Evolutionary conservation across 768 basidiomycete genomes (phyloP).

Genomic region (Mycena galericulata): DNA sequence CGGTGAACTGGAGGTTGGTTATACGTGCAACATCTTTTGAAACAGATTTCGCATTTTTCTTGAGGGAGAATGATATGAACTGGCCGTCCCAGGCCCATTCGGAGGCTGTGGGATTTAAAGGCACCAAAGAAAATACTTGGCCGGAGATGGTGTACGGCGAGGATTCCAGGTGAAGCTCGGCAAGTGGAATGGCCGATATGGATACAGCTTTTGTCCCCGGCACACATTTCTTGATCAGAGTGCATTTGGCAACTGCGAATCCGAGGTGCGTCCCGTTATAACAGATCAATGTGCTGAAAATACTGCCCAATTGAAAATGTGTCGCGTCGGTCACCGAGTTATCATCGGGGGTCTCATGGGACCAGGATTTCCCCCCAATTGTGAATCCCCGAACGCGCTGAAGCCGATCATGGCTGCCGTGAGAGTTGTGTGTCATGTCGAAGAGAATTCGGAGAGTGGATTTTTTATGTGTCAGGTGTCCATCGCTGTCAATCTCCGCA

Average conservation of each 20-base stretch:
- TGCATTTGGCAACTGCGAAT: not conserved
- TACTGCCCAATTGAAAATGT: not conserved
- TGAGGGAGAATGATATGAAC: not conserved
- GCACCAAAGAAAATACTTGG: not conserved
- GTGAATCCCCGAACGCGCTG: conserved; percentile 35
- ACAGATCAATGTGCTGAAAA: not conserved
- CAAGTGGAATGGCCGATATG: not conserved
- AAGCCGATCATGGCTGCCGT: conserved; percentile 37
- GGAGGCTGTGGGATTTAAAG: not conserved
- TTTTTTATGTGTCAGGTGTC: conserved; percentile 30
- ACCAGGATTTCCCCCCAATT: conserved; percentile 27
- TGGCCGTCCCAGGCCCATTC: conserved; percentile 10
- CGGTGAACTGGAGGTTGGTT: not conserved
- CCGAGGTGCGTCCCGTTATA: not conserved
- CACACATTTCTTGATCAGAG: not conserved
- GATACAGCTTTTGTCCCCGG: not conserved
- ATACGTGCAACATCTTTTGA: not conserved
- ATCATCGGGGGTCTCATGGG: not conserved
- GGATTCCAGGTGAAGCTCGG: not conserved
- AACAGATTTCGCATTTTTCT: not conserved
- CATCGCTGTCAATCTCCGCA: not conserved
- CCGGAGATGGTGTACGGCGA: not conserved
- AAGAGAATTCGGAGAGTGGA: conserved; percentile 27
- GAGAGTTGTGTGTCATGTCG: conserved; percentile 27
- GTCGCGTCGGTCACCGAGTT: not conserved